A percentile compares a stretch with the other conserved stretches of the same genome.
phyloP scores from a whole-genome alignment of 495 filamentous ascomycete genomes.

The Mycothermus thermophilus region DNA sequence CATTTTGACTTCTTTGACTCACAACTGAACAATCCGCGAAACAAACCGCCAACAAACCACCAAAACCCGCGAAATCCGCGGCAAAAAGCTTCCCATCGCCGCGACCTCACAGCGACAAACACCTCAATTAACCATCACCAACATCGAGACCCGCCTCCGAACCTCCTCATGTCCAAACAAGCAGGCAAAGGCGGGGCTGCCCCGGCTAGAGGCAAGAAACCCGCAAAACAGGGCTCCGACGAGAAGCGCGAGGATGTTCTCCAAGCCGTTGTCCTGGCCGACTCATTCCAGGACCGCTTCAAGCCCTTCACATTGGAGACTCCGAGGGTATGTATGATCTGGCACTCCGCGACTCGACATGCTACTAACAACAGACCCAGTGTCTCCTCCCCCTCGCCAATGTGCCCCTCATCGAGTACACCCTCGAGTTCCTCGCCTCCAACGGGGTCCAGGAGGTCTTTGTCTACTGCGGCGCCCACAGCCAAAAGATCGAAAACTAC shows the following conservation, averaged over 20 bases:
- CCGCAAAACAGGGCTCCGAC: conserved; percentile 32
- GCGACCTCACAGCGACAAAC: too few species aligned
- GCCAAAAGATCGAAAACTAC: conserved; percentile 77
- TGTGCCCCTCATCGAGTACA: conserved; percentile 91
- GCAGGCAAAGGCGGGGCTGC: conserved; percentile 28
- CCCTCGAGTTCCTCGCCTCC: conserved; percentile 88
- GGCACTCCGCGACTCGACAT: conserved; percentile 1
- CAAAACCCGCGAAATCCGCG: too few species aligned
- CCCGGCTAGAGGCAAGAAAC: conserved; percentile 43
- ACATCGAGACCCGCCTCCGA: too few species aligned
- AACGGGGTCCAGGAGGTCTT: conserved; percentile 85
- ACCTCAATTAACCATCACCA: too few species aligned
- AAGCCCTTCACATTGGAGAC: conserved; percentile 76
- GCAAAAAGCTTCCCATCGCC: too few species aligned
- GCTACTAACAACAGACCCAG: conserved; percentile 28
- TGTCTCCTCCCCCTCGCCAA: conserved; percentile 92
- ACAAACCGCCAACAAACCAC: too few species aligned
- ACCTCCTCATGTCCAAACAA: conserved; percentile 40
- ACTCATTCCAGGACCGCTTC: conserved; percentile 88
- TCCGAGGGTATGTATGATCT: conserved; percentile 54
- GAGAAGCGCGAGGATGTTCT: conserved; percentile 73
- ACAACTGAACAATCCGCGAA: not conserved
- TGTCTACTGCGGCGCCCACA: conserved; percentile 81
- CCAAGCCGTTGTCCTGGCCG: conserved; percentile 82
- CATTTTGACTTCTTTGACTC: conserved; percentile 9